phyloP scores from a whole-genome alignment of 2,329 filamentous ascomycete species.

The Venturia effusa region DNA sequence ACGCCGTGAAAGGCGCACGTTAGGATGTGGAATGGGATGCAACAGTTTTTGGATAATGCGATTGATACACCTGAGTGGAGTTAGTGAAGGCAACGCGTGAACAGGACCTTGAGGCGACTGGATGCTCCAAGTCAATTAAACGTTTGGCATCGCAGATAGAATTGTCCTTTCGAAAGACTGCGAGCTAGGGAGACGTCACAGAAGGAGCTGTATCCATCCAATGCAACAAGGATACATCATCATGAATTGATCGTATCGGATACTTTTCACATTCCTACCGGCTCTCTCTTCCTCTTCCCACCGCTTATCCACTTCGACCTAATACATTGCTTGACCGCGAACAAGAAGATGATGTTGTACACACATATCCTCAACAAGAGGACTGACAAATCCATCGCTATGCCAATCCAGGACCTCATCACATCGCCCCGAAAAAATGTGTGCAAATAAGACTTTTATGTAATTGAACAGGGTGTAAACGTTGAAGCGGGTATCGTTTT shows the following conservation, averaged over 20 bases:
- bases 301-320: background rate
- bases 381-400: constrained; percentile 1
- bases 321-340: background rate
- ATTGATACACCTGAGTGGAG: too few species aligned
- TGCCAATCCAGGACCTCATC: background rate
- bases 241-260: background rate
- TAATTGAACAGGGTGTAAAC: background rate
- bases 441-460: constrained; percentile 4
- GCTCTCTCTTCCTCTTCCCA: background rate
- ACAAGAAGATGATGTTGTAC: constrained; percentile 4
- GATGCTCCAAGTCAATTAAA: too few species aligned
- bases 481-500: constrained; percentile 2
- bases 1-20: too few species aligned
- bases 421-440: constrained; percentile 1
- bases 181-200: too few species aligned
- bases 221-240: background rate
- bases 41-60: too few species aligned
- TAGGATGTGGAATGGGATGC: too few species aligned
- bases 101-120: too few species aligned
- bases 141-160: too few species aligned
- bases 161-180: too few species aligned
- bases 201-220: background rate
- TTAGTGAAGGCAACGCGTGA: too few species aligned
- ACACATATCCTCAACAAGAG: constrained; percentile 2
- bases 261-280: background rate